phyloP scores from a whole-genome alignment of 805 yeast genomes.

The Candida maltosa region DNA sequence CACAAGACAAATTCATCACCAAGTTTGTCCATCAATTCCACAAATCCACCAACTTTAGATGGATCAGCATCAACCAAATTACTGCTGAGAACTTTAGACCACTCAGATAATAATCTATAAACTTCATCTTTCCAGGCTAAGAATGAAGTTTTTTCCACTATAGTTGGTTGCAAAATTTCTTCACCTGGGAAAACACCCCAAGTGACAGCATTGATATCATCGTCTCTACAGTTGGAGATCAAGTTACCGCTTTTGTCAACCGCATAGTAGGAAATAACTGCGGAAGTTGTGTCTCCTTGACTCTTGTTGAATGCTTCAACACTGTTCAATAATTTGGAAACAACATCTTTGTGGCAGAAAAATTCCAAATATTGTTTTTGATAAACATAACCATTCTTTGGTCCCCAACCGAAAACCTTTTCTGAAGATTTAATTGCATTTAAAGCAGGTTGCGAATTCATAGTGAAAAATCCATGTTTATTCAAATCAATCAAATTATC shows the following conservation, averaged over 20 bases:
- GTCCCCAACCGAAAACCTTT: constrained; percentile 90
- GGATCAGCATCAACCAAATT: constrained; percentile 28
- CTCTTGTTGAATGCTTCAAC: constrained; percentile 45
- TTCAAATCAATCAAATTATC: constrained; percentile 62
- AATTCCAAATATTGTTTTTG: constrained; percentile 93
- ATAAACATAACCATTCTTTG: constrained; percentile 85
- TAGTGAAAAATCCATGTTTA: constrained; percentile 65
- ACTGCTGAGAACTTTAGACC: constrained; percentile 57
- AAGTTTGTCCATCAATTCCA: constrained; percentile 43
- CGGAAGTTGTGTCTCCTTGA: constrained; percentile 34
- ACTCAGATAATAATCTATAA: constrained; percentile 74
- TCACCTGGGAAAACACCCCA: constrained; percentile 98
- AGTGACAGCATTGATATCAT: constrained; percentile 89
- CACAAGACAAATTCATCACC: constrained; percentile 67
- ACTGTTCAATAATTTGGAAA: constrained; percentile 31
- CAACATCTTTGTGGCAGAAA: constrained; percentile 59
- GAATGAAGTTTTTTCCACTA: constrained; percentile 88
- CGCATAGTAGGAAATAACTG: constrained; percentile 71
- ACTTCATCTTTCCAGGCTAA: constrained; percentile 98
- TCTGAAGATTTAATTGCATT: constrained; percentile 75
- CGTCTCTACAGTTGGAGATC: constrained; percentile 65
- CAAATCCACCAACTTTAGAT: constrained; percentile 28
- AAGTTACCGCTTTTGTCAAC: constrained; percentile 59
- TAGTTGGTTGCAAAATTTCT: constrained; percentile 92
- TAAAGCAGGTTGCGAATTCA: constrained; percentile 92